Conservation (phyloP, 2,329 filamentous ascomycete species). For the Fusarium heterosporum region DNA sequence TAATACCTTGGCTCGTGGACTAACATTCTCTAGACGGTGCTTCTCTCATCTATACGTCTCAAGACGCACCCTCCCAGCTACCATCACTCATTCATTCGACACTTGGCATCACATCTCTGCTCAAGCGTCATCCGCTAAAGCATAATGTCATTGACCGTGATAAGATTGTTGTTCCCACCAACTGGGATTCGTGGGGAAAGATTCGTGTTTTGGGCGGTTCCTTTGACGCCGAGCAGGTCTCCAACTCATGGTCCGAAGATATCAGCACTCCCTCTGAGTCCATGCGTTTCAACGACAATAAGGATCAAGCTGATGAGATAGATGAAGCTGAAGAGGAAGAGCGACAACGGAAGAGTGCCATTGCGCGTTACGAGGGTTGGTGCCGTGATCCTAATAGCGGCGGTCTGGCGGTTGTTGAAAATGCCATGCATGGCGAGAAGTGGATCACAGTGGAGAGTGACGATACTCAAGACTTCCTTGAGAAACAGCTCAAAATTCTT, state of each 20-base stretch:
- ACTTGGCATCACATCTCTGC: slow-evolving; percentile 84
- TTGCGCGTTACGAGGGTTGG: slow-evolving; percentile 80
- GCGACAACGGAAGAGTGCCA: slow-evolving; percentile 66
- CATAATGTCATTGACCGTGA: slow-evolving; percentile 94
- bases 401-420: slow-evolving; percentile 58
- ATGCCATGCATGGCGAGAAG: slow-evolving; percentile 53
- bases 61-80: slow-evolving; percentile 80
- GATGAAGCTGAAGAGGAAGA: slow-evolving; percentile 41
- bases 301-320: slow-evolving; percentile 39
- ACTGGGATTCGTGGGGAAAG: slow-evolving; percentile 99
- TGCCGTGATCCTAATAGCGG: slow-evolving; percentile 80
- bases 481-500: slow-evolving; percentile 78
- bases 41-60: slow-evolving; percentile 86
- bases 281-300: slow-evolving; percentile 40
- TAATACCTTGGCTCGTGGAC: slow-evolving; percentile 13
- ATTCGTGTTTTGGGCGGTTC: slow-evolving; percentile 91
- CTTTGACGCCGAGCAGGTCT: slow-evolving; percentile 90
- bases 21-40: slow-evolving; percentile 72
- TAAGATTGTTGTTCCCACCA: slow-evolving; percentile 92
- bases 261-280: slow-evolving; percentile 68
- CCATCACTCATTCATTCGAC: slow-evolving; percentile 86
- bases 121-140: slow-evolving; percentile 82
- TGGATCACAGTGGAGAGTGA: slow-evolving; percentile 56
- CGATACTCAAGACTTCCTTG: slow-evolving; percentile 82
- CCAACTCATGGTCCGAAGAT: slow-evolving; percentile 86